phyloP scores from a whole-genome alignment of 2,329 filamentous ascomycete genomes.

The Botryosphaeria agaves region DNA sequence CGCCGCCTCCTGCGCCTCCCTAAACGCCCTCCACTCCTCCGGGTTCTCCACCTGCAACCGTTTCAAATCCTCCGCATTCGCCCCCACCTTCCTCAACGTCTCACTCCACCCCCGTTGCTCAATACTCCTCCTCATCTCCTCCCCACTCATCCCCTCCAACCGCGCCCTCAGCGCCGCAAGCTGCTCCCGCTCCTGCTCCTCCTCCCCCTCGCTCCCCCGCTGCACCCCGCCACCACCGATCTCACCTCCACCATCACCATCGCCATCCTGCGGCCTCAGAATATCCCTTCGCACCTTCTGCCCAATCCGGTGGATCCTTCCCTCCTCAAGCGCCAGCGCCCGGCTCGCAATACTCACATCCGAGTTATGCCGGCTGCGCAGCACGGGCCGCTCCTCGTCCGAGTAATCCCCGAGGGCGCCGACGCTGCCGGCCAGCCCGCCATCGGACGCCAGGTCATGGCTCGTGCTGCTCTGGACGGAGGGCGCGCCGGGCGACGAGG shows the following conservation, averaged over 20 bases:
- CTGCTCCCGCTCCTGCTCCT: conserved; percentile 22
- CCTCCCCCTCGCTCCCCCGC: conserved; percentile 17
- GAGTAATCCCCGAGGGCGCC: conserved; percentile 5
- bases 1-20: conserved; percentile 19
- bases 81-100: conserved; percentile 43
- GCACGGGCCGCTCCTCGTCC: conserved; percentile 15
- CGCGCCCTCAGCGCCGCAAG: conserved; percentile 42
- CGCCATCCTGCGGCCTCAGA: conserved; percentile 25
- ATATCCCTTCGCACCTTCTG: conserved; percentile 49
- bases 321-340: conserved; percentile 50
- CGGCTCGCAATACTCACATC: conserved; percentile 52
- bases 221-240: conserved; percentile 6
- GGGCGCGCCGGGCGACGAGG: conserved; percentile 13
- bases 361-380: conserved; percentile 37
- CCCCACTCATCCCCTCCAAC: conserved; percentile 44
- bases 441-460: conserved; percentile 14
- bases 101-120: conserved; percentile 41
- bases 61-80: conserved; percentile 50
- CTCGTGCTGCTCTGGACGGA: no score
- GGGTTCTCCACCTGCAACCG: conserved; percentile 31
- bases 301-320: conserved; percentile 49
- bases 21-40: conserved; percentile 11
- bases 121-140: conserved; percentile 35
- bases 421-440: no score
- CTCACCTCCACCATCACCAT: no score